Evolutionary conservation across 345 rosid species (phyloP), one percentile per base, ranked within the genome.

Genomic region (Salix brachista): DNA sequence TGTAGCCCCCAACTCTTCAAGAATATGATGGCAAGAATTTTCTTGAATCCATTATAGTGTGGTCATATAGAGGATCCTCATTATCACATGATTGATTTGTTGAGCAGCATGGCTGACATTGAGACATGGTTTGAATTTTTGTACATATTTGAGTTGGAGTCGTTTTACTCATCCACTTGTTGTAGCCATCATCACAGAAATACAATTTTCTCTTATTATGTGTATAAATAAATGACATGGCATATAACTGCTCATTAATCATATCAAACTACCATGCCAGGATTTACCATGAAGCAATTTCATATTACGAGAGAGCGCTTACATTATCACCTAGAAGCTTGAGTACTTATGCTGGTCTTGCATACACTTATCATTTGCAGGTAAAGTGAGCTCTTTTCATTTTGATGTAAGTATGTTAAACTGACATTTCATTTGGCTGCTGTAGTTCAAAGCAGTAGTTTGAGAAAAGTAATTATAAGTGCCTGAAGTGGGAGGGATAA

Each of bases 271-370:
- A 21, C 48, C 16, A n/a, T 78, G 16, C 83, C 87, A 94, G 98
- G 89, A 90, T 82, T 89, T 82, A 83, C 83, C 80, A 71, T 32
- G 92, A 93, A 80, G 99, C 97, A 67, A 87, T 91, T 68, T 75
- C 86, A 21, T 87, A 83, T 82, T 96, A 96, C 70, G 97, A 94
- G 89, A 88, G 81, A 87, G 97, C 98, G 25, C 94, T 96, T 75
- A 78, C 94, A 8, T 78, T 96, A 79, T 96, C 95, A 75, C 83
- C 91, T 34, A 86, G 84, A 86, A 93, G 98, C 76, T 83, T 91
- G 86, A 91, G 97, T 84, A 94, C 99, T 67, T 94, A 92, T 83
- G 91, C 97, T 0, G 99, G 99, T 77, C 92, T 96, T 79, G 99
- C 99, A n/a, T 96, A 91, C 87, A 90, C 97, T 32, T 92, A 90